Evolutionary conservation across 2,329 filamentous ascomycete species (phyloP).

Genomic region (Ceratocystiopsis brevicomis): DNA sequence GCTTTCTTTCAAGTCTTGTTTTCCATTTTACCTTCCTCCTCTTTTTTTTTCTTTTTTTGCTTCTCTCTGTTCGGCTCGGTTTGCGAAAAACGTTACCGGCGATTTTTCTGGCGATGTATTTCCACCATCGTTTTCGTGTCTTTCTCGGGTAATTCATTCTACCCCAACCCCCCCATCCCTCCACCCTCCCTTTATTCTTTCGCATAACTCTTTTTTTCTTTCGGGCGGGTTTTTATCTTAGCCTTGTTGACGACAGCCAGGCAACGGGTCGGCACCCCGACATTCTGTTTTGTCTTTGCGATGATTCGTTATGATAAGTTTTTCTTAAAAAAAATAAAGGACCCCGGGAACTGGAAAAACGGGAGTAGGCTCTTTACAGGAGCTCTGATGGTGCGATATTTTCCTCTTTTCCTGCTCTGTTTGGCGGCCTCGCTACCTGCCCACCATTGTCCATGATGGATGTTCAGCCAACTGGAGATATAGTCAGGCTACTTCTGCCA

Average conservation of each 20-base stretch:
- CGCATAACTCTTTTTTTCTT: too few relatives aligned
- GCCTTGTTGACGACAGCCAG: too few relatives aligned
- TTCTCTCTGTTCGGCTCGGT: background rate
- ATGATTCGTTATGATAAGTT: constrained; percentile 9
- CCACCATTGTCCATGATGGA: constrained; percentile 4
- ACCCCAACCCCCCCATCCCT: too few relatives aligned
- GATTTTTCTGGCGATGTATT: background rate
- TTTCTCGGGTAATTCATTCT: too few relatives aligned
- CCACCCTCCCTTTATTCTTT: too few relatives aligned
- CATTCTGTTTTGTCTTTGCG: constrained; percentile 5
- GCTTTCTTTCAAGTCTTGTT: background rate
- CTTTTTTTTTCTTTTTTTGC: background rate
- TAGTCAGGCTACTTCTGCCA: too few relatives aligned
- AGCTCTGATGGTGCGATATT: constrained; percentile 22
- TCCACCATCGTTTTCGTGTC: too few relatives aligned
- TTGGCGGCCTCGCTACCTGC: constrained; percentile 11
- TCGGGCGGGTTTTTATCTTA: background rate
- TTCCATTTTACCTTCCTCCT: background rate
- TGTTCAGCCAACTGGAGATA: too few relatives aligned
- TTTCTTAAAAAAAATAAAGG: constrained; percentile 4
- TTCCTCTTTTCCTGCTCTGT: constrained; percentile 7
- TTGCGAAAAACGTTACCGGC: background rate
- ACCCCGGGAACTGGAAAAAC: background rate
- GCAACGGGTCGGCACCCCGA: background rate
- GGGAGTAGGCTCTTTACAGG: constrained; percentile 2